Conservation (phyloP, 2,329 filamentous ascomycete species). For the Seiridium unicorne region DNA sequence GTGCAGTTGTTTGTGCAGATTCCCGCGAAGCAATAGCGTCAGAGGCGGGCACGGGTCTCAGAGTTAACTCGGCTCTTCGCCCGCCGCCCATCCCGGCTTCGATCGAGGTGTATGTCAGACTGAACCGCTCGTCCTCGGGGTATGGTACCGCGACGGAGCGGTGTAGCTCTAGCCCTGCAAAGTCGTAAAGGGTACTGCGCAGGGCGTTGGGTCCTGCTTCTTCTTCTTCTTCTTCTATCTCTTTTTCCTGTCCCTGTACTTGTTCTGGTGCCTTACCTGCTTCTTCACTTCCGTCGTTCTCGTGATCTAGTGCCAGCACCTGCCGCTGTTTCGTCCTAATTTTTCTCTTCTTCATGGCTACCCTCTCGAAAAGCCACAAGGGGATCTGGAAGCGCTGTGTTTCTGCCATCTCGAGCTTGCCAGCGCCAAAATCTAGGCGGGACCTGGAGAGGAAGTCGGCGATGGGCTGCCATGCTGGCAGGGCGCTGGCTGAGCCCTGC, state of each 20-base stretch:
- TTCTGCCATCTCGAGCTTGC: conserved; percentile 36
- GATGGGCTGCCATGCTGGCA: conserved; percentile 31
- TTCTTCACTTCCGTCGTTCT: neutral
- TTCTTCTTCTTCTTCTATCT: neutral
- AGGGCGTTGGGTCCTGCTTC: neutral
- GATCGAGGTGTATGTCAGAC: conserved; percentile 49
- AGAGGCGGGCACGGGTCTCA: conserved; percentile 31
- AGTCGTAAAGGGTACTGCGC: conserved; percentile 34
- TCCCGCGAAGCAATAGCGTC: neutral
- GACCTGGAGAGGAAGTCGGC: conserved; percentile 42
- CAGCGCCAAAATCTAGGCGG: conserved; percentile 42
- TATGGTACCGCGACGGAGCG: conserved; percentile 42
- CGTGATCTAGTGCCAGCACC: neutral
- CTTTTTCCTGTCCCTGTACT: neutral
- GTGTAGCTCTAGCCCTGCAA: conserved; percentile 52
- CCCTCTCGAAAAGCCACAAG: conserved; percentile 15
- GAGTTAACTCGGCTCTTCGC: conserved; percentile 47
- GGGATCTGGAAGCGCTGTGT: conserved; percentile 29
- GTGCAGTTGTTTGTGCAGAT: neutral
- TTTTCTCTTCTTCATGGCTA: neutral
- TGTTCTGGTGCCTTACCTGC: neutral
- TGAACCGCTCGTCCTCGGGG: conserved; percentile 32
- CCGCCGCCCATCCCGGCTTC: conserved; percentile 51
- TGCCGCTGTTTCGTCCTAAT: neutral
- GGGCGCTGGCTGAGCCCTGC: conserved; percentile 20